Base-by-base conservation (phyloP, 306 rosid genomes). In the Cucumis cinereus region DNA sequence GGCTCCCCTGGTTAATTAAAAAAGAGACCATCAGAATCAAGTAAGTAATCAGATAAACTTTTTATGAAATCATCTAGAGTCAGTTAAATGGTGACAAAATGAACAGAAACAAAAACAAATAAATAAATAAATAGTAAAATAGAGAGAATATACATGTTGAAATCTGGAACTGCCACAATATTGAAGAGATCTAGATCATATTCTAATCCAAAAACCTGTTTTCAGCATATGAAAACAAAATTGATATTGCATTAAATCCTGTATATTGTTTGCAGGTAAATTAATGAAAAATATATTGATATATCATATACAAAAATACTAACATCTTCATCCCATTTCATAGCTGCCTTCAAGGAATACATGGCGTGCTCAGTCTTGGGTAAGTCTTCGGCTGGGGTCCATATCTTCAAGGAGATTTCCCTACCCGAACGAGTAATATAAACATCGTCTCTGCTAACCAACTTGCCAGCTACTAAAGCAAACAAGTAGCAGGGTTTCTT, bases 271-370 rank as follows among this genome's bases (percentile, higher is more conserved):
- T 38, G 30, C 20, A 77, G 7, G 52, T 38, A 81, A 72, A 76
- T 75, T 64, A 78, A 69, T 50, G n/a, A 74, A 61, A 73, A 76
- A 47, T 45, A 52, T 24, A 53, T 69, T 50, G 47, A 76, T 60
- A 83, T 55, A 33, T 22, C 35, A 30, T 30, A 30, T 30, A 30
- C 35, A 61, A 79, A 77, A 61, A 80, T 79, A 81, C 97, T 74
- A 69, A 94, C 99, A 84, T 92, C 97, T 85, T 94, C 99, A 78
- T 94, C 99, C 99, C 99, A 94, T 84, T 94, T 89, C 99, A 94
- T 94, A 64, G 99, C 95, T 10, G 96, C 98, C 88, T 92, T 92
- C 50, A 94, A 84, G 8, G 98, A 83, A 87, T 92, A 89, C 99
- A 94, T 92, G 62, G 98, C 99, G 81, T 94, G 99, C 59, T 85